phyloP scores from a whole-genome alignment of 2,329 filamentous ascomycete genomes.

The Parastagonospora nodorum region DNA sequence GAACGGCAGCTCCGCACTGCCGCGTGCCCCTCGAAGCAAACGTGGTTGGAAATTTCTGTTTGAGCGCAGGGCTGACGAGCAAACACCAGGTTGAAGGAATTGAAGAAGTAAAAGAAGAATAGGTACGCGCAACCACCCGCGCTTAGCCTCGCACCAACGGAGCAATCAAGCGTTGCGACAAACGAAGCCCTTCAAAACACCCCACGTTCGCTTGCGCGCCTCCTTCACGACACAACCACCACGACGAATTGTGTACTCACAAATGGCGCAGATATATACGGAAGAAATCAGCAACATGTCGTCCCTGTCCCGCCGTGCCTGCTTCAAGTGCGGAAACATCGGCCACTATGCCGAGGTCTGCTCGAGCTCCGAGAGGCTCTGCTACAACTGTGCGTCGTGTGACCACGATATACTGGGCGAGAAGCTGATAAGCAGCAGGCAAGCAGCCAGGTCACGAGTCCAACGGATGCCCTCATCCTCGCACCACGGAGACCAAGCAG shows the following conservation, averaged over 20 bases:
- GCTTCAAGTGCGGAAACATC: slow-evolving; percentile 60
- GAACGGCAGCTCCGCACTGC: slow-evolving; percentile 26
- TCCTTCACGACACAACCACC: slow-evolving; percentile 16
- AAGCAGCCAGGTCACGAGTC: slow-evolving; percentile 96
- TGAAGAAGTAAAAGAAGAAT: slow-evolving; percentile 25
- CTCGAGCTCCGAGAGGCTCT: slow-evolving; percentile 96
- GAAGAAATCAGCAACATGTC: slow-evolving; percentile 52
- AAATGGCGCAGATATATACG: slow-evolving; percentile 26
- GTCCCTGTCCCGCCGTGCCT: slow-evolving; percentile 59
- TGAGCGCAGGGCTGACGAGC: slow-evolving; percentile 25
- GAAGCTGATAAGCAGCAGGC: slow-evolving; percentile 52
- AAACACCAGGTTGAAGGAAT: slow-evolving; percentile 25
- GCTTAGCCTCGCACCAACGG: slow-evolving; percentile 4
- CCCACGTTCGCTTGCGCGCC: slow-evolving; percentile 16
- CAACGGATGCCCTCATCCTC: slow-evolving; percentile 93
- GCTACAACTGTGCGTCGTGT: slow-evolving; percentile 88
- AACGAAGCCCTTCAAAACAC: slow-evolving; percentile 24
- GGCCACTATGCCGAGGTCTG: slow-evolving; percentile 76
- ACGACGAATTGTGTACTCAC: slow-evolving; percentile 26
- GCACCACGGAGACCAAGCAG: slow-evolving; percentile 98
- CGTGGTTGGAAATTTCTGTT: slow-evolving; percentile 28
- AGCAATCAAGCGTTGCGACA: slow-evolving; percentile 20
- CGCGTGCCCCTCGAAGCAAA: slow-evolving; percentile 29
- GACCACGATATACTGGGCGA: slow-evolving; percentile 13
- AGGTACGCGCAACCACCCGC: slow-evolving; percentile 4